Evolutionary conservation across 192 early-diverging fungal genomes (phyloP), one percentile per base, ranked within the genome.

Genomic region (Backusella tuberculispora): DNA sequence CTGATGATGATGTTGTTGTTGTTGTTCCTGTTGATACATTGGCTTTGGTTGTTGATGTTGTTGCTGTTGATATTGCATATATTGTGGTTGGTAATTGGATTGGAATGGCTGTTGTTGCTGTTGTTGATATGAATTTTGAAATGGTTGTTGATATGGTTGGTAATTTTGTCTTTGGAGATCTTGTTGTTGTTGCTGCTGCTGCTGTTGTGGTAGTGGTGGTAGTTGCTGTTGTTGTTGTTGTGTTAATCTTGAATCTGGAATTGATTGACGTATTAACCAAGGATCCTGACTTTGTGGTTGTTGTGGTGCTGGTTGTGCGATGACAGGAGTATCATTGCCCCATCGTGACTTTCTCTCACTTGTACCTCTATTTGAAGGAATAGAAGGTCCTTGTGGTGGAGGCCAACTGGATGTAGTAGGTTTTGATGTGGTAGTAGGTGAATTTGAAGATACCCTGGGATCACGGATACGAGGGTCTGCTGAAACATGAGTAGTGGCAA

Each of bases 401-500:
- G 68, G 68, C 68, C 68, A 69, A 26, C 34, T 45, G 14, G 17
- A 44, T 63, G 29, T 34, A 60, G 53, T 8, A 1, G 50, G 50
- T 15, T 69, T 47, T 69, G 68, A 46, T 45, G 68, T 26, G 53
- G 26, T 24, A 60, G 10, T 26, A 13, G 53, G 53, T 24, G 53
- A 26, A 1, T 10, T 24, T 26, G 53, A 12, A 12, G 53, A 10
- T 24, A 60, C 53, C 10, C 53, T 60, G 2, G 68, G 68, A n/a
- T 69, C 68, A 63, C 63, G 56, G 8, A 73, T 45, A 17, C 72
- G 72, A n/a, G 72, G 56, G 34, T 73, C 72, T 7, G 56, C 38
- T 6, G 71, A 53, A n/a, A 45, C 43, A 42, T 43, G 34, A n/a
- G 17, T 12, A 19, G 38, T 41, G 9, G 19, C 8, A 15, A 19